phyloP scores from a whole-genome alignment of 768 basidiomycete genomes.

The Tremella yokohamensis region DNA sequence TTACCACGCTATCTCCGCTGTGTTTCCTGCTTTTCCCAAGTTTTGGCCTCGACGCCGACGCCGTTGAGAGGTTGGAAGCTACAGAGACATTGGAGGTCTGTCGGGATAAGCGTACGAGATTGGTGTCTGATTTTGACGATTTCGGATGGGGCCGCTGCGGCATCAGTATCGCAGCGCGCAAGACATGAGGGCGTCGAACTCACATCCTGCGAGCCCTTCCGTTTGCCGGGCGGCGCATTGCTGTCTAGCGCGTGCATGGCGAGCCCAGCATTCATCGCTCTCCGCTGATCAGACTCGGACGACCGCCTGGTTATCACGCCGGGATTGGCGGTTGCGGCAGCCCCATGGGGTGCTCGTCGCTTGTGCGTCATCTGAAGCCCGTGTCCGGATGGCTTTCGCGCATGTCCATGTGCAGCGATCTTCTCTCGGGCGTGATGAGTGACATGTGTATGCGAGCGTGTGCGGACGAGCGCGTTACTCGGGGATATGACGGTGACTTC shows the following conservation, averaged over 20 bases:
- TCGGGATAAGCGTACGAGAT: constrained; percentile 35
- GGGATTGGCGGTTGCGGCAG: too few species aligned
- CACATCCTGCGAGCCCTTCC: constrained; percentile 8
- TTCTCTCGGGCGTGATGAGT: too few species aligned
- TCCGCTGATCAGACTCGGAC: neutral
- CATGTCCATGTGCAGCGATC: too few species aligned
- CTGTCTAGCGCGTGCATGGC: constrained; percentile 34
- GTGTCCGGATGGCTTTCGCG: too few species aligned
- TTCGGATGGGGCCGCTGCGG: constrained; percentile 32
- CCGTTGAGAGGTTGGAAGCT: constrained; percentile 17
- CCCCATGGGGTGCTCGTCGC: too few species aligned
- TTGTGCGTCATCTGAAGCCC: too few species aligned
- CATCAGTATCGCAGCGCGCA: constrained; percentile 5
- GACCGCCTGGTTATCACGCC: too few species aligned
- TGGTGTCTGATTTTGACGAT: constrained; percentile 35
- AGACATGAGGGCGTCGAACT: neutral
- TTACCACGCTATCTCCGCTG: constrained; percentile 18
- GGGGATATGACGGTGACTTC: constrained; percentile 27
- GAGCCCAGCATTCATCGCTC: constrained; percentile 33
- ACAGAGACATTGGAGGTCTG: constrained; percentile 29
- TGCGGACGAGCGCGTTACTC: too few species aligned
- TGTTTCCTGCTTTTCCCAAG: constrained; percentile 9
- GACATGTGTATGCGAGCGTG: too few species aligned
- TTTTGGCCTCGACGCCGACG: constrained; percentile 14
- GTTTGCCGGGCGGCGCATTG: constrained; percentile 37